Percentiles rank a stretch among this genome's conserved stretches.
phyloP scores from a whole-genome alignment of 371 early-diverging fungal genomes.

The Saksenaea oblongispora region DNA sequence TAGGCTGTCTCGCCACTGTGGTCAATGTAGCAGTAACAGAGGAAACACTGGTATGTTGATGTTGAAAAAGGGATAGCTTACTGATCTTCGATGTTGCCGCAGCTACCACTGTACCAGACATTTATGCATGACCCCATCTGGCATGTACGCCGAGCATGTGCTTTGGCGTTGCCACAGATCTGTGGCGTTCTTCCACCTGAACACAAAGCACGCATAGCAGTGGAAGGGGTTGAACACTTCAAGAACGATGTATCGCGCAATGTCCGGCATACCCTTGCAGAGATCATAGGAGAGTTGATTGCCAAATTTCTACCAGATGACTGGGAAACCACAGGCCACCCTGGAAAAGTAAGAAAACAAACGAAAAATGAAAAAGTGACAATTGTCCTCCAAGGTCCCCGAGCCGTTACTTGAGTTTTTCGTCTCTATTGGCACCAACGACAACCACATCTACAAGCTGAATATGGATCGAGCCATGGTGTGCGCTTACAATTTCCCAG shows the following conservation, averaged over 20 bases:
- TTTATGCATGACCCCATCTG: conserved; percentile 50
- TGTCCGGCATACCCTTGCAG: conserved; percentile 49
- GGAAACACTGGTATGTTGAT: conserved; percentile 34
- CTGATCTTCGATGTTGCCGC: background rate
- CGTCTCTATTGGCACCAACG: conserved; percentile 15
- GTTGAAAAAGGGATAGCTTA: background rate
- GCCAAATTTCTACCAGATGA: conserved; percentile 42
- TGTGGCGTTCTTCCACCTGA: conserved; percentile 40
- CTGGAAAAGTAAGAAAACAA: conserved; percentile 27
- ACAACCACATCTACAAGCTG: conserved; percentile 18
- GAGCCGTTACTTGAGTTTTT: conserved; percentile 19
- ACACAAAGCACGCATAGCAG: conserved; percentile 27
- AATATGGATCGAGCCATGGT: conserved; percentile 46
- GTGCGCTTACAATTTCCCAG: conserved; percentile 58
- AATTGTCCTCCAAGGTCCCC: conserved; percentile 15
- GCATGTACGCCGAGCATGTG: conserved; percentile 55
- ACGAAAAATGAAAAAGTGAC: conserved; percentile 2
- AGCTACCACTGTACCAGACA: conserved; percentile 44
- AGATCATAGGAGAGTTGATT: conserved; percentile 52
- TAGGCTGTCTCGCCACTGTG: conserved; percentile 40
- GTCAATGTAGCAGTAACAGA: conserved; percentile 28
- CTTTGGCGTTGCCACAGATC: conserved; percentile 45
- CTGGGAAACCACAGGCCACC: conserved; percentile 32
- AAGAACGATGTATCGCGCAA: conserved; percentile 50
- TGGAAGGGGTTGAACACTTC: conserved; percentile 38